phyloP scores from a whole-genome alignment of 768 basidiomycete species.

The Podaxis mareebaensis region DNA sequence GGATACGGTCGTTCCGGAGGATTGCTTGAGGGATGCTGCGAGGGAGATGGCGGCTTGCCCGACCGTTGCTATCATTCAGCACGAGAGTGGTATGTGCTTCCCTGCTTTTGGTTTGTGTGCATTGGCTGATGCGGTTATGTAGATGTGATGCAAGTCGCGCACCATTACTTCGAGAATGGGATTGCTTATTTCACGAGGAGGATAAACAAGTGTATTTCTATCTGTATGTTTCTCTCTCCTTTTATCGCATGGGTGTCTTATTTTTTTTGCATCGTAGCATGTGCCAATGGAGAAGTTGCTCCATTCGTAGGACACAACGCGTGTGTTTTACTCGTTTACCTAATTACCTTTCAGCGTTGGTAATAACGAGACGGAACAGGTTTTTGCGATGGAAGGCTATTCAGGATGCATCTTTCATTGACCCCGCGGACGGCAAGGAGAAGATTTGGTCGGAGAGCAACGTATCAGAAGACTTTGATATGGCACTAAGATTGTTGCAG shows the following conservation, averaged over 20 bases:
- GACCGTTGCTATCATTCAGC: slow-evolving; percentile 83
- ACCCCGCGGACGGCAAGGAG: slow-evolving; percentile 59
- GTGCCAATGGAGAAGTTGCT: slow-evolving; percentile 79
- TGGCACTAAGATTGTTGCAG: slow-evolving; percentile 64
- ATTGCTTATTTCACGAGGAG: slow-evolving; percentile 82
- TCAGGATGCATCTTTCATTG: slow-evolving; percentile 79
- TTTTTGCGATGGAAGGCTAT: slow-evolving; percentile 86
- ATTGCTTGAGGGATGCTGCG: slow-evolving; percentile 84
- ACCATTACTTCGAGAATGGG: slow-evolving; percentile 90
- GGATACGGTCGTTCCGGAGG: slow-evolving; percentile 77
- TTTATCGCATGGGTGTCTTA: slow-evolving; percentile 13
- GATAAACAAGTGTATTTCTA: slow-evolving; percentile 75
- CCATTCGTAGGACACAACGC: slow-evolving; percentile 88
- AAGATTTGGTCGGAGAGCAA: slow-evolving; percentile 81
- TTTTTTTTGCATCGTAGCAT: slow-evolving; percentile 44
- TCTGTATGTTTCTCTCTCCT: slow-evolving; percentile 49
- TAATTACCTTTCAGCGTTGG: neutral
- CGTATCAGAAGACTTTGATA: slow-evolving; percentile 83
- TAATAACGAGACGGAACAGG: slow-evolving; percentile 18
- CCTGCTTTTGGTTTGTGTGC: slow-evolving; percentile 26
- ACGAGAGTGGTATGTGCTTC: slow-evolving; percentile 57
- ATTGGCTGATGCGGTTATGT: neutral
- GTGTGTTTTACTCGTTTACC: slow-evolving; percentile 20
- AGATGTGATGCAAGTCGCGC: slow-evolving; percentile 79
- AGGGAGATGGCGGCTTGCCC: slow-evolving; percentile 76